A percentile compares a stretch with the other conserved stretches of the same genome.
Evolutionary conservation across 352 stramenopile species (phyloP).

Genomic region (Globisporangium carolinianum): DNA sequence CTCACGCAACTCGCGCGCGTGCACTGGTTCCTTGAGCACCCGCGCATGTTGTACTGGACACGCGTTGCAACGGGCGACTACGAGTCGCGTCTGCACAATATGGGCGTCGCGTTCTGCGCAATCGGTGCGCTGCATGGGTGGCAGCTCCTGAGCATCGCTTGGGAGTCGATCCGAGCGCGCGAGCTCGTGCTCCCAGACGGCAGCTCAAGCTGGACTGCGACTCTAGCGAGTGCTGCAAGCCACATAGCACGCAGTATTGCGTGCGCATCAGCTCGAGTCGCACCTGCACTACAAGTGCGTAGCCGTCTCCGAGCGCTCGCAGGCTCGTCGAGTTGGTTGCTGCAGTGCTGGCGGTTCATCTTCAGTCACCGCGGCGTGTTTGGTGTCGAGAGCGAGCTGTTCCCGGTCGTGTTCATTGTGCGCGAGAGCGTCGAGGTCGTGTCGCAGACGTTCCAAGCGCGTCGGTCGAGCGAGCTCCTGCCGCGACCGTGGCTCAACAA

Average conservation of each 20-base stretch:
- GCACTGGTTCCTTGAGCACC: not conserved
- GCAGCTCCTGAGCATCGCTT: not conserved
- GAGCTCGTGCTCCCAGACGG: constrained; percentile 1
- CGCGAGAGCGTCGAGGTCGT: constrained; percentile 14
- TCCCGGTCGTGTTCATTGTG: constrained; percentile 3
- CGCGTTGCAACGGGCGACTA: not conserved
- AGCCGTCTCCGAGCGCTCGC: too few species aligned
- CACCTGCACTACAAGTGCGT: too few species aligned
- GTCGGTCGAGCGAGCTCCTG: constrained; percentile 10
- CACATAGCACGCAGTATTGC: not conserved
- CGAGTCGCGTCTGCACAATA: not conserved
- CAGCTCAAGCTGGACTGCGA: not conserved
- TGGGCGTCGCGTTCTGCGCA: not conserved
- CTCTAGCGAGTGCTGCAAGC: too few species aligned
- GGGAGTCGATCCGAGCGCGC: not conserved
- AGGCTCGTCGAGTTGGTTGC: too few species aligned
- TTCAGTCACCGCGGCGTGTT: constrained; percentile 4
- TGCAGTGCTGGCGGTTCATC: not conserved
- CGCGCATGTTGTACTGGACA: constrained; percentile 1
- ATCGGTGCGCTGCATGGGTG: constrained; percentile 2
- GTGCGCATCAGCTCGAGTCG: not conserved
- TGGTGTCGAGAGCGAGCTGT: constrained; percentile 9
- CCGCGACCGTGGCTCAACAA: constrained; percentile 4
- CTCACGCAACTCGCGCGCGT: not conserved
- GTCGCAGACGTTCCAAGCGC: constrained; percentile 11